phyloP scores from a whole-genome alignment of 345 rosid species.

The Rhizophora mangle region DNA sequence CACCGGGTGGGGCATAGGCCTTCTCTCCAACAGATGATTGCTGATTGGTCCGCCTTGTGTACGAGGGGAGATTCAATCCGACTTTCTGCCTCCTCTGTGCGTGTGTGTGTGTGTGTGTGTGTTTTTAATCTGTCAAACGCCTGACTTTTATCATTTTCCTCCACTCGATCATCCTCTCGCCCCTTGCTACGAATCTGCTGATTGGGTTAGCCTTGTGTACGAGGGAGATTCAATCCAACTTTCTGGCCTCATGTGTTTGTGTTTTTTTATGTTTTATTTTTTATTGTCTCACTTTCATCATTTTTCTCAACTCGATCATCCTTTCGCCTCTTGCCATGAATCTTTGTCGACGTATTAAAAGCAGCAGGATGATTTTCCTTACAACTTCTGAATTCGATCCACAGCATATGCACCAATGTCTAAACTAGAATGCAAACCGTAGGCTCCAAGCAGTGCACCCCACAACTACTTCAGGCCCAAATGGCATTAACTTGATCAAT shows the following conservation, averaged over 20 bases:
- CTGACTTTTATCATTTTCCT: too few species aligned
- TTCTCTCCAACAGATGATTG: too few species aligned
- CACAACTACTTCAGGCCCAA: constrained; percentile 44
- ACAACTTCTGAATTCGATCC: constrained; percentile 32
- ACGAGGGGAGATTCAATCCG: constrained; percentile 27
- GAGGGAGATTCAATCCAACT: constrained; percentile 34
- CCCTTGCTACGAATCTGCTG: too few species aligned
- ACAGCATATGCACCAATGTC: constrained; percentile 45
- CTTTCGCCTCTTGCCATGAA: constrained; percentile 39
- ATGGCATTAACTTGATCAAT: constrained; percentile 45
- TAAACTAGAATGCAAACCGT: constrained; percentile 43
- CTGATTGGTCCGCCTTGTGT: too few species aligned
- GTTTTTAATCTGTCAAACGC: too few species aligned
- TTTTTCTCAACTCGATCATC: constrained; percentile 29
- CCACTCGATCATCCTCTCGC: too few species aligned
- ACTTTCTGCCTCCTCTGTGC: constrained; percentile 27
- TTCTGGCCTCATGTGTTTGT: constrained; percentile 40
- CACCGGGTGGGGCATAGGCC: too few species aligned
- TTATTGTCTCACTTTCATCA: constrained; percentile 29
- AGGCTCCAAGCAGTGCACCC: constrained; percentile 56
- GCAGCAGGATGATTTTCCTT: constrained; percentile 39
- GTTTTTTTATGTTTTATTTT: too few species aligned
- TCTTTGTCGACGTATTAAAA: constrained; percentile 31
- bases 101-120: constrained; percentile 23
- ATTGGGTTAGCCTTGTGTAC: too few species aligned